Evolutionary conservation across 139 green algal genomes (phyloP).

Genomic region (Tetratostichococcus sp.): DNA sequence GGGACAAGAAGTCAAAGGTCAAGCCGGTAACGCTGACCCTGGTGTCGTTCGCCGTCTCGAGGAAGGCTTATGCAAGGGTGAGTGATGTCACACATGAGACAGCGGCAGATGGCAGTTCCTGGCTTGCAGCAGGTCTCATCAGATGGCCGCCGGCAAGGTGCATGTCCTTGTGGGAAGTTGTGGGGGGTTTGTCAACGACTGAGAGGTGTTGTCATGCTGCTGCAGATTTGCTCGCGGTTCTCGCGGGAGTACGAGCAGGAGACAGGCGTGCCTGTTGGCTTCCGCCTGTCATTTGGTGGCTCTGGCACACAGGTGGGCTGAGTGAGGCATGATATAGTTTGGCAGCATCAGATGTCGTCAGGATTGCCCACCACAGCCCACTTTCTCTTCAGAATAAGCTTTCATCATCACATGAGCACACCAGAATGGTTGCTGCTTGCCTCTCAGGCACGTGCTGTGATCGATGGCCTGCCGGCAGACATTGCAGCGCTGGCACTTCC

Average conservation of each 20-base stretch:
- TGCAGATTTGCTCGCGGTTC: conserved; percentile 61
- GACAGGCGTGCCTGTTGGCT: conserved; percentile 54
- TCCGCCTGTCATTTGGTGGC: conserved; percentile 72
- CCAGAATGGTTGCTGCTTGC: not conserved
- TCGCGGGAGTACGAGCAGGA: conserved; percentile 48
- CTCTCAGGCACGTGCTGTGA: conserved; percentile 72
- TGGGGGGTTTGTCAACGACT: conserved; percentile 8
- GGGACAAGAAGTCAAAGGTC: not conserved
- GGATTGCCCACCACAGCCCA: too few species aligned
- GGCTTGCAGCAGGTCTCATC: too few species aligned
- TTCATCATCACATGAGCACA: too few species aligned
- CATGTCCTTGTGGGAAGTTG: not conserved
- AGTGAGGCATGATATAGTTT: not conserved
- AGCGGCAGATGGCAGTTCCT: too few species aligned
- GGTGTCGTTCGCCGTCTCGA: conserved; percentile 76
- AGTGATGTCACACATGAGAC: too few species aligned
- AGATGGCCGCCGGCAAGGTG: too few species aligned
- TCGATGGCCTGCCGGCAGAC: conserved; percentile 63
- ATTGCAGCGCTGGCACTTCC: conserved; percentile 63
- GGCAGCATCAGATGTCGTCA: too few species aligned
- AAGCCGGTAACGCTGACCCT: conserved; percentile 52
- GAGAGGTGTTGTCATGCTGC: conserved; percentile 21
- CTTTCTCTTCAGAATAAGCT: too few species aligned
- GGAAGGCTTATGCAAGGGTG: conserved; percentile 42
- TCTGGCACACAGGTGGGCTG: conserved; percentile 58